These are phyloP conservation scores for Globisporangium nagaii DNA, from an alignment of 352 stramenopile species.

Conservation along the genomic window DNA sequence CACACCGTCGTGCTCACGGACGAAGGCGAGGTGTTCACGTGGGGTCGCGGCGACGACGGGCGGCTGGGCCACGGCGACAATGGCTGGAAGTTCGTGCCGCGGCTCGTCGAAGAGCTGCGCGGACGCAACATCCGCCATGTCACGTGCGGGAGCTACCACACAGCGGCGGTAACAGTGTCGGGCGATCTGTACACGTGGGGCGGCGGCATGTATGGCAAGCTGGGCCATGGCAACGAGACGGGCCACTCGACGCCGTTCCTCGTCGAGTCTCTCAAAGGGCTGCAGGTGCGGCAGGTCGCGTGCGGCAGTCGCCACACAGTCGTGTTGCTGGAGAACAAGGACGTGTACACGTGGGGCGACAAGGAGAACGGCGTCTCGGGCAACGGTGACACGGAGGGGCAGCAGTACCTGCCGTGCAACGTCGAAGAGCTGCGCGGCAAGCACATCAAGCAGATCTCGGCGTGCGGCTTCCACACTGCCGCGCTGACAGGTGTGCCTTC, in stretches of 20 bases:
- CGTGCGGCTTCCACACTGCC: conserved; percentile 84
- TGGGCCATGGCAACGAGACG: conserved; percentile 91
- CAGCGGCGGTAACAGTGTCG: conserved; percentile 91
- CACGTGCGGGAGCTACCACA: conserved; percentile 96
- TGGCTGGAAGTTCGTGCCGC: conserved; percentile 96
- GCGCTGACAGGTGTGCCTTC: conserved; percentile 45
- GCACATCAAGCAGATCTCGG: conserved; percentile 85
- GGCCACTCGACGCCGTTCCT: conserved; percentile 91
- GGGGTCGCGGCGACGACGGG: conserved; percentile 85
- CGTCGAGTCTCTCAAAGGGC: conserved; percentile 91
- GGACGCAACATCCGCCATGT: conserved; percentile 90
- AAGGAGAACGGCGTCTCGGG: conserved; percentile 95
- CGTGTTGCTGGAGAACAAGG: conserved; percentile 81
- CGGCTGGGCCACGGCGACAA: conserved; percentile 91
- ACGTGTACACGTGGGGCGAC: conserved; percentile 94
- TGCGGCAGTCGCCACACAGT: conserved; percentile 94
- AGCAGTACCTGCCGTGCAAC: conserved; percentile 92
- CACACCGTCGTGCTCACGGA: conserved; percentile 89
- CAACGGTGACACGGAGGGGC: conserved; percentile 92
- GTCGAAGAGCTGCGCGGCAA: conserved; percentile 88
- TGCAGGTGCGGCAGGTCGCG: conserved; percentile 89
- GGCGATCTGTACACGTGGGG: conserved; percentile 93
- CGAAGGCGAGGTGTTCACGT: conserved; percentile 87
- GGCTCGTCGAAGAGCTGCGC: conserved; percentile 87
- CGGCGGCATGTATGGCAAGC: conserved; percentile 95